phyloP scores from a whole-genome alignment of 805 yeast genomes.

The Pichia deserticola region DNA sequence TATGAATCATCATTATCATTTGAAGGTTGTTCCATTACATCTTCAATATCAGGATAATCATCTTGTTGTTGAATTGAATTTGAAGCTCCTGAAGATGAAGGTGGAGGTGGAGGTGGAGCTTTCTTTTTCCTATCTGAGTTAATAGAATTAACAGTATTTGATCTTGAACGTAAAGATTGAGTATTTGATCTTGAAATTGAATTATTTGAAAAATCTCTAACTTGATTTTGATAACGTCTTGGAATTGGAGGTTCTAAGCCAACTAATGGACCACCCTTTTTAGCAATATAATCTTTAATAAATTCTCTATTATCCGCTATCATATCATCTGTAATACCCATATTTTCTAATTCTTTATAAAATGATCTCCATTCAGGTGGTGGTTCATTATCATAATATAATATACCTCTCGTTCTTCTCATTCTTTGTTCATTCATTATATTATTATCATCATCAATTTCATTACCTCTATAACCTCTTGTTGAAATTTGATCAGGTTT shows the following conservation, averaged over 20 bases:
- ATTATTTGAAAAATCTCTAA: not conserved
- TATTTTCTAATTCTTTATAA: constrained; percentile 62
- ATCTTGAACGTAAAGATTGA: constrained; percentile 5
- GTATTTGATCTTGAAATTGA: not conserved
- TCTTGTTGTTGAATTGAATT: constrained; percentile 7
- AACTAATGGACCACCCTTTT: constrained; percentile 72
- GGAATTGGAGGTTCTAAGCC: constrained; percentile 85
- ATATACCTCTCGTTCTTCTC: constrained; percentile 48
- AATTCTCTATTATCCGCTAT: constrained; percentile 80
- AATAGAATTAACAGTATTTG: constrained; percentile 8
- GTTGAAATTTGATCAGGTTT: constrained; percentile 30
- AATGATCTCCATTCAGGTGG: constrained; percentile 80
- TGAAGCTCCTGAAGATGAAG: constrained; percentile 14
- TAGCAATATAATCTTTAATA: constrained; percentile 67
- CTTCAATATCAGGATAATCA: constrained; percentile 7
- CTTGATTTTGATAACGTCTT: constrained; percentile 38
- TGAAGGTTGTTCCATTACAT: constrained; percentile 1
- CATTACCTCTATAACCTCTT: constrained; percentile 64
- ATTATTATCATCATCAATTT: not conserved
- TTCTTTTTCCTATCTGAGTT: constrained; percentile 20
- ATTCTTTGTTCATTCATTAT: constrained; percentile 43
- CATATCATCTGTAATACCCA: constrained; percentile 83
- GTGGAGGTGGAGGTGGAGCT: constrained; percentile 35
- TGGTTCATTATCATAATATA: constrained; percentile 71
- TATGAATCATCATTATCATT: not conserved